Evolutionary conservation across 2,329 filamentous ascomycete genomes (phyloP).

Genomic region (Claviceps purpurea): DNA sequence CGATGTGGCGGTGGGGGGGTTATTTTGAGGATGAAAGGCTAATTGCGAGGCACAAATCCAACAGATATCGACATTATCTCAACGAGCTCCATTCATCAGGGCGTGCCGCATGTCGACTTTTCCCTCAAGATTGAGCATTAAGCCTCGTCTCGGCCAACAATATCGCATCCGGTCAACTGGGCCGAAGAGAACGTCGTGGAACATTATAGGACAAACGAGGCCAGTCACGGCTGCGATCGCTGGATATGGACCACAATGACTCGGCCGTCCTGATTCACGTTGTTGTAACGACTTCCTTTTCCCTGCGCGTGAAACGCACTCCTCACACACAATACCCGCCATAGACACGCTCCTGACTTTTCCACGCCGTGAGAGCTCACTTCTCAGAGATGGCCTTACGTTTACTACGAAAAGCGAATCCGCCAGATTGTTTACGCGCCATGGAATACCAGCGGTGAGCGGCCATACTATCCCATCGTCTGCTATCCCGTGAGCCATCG

Average conservation of each 20-base stretch:
- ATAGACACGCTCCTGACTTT: background rate
- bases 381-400: too few relatives aligned
- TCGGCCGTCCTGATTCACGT: too few relatives aligned
- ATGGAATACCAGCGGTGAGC: constrained; percentile 10
- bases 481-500: constrained; percentile 17
- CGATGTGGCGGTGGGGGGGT: too few relatives aligned
- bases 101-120: constrained; percentile 86
- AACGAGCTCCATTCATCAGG: constrained; percentile 93
- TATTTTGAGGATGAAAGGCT: too few relatives aligned
- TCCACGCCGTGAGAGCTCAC: background rate
- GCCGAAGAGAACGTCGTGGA: too few relatives aligned
- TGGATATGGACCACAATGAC: too few relatives aligned
- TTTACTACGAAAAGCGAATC: too few relatives aligned
- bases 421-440: background rate
- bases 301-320: too few relatives aligned
- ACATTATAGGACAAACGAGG: too few relatives aligned
- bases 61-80: constrained; percentile 87
- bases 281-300: too few relatives aligned
- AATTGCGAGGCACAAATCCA: too few relatives aligned
- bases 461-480: constrained; percentile 6
- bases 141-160: background rate
- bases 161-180: background rate
- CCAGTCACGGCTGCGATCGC: too few relatives aligned
- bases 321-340: background rate
- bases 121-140: constrained; percentile 67